Evolutionary conservation across 148 eudicot genomes (phyloP), one percentile per base, ranked within the genome.

Genomic region (Amaranthus palmeri): DNA sequence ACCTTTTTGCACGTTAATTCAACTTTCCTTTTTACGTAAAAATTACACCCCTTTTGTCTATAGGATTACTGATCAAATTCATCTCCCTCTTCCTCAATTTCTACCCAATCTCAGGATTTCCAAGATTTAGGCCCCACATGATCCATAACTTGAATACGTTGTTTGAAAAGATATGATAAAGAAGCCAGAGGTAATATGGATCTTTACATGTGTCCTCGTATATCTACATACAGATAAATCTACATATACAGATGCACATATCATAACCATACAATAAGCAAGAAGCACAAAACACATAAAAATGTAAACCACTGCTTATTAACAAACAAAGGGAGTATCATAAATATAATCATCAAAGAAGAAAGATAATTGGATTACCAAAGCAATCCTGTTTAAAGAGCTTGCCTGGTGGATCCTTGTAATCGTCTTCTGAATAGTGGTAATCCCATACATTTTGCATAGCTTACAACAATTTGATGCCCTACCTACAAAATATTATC

Each of bases 321-420:
- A 59, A 14, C 44, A 45, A 36, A 7, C 55, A n/a, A 60, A 48
- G 42, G 58, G 58, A 59, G 42, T 11, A 58, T 11, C 5, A 5
- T 17, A 15, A 12, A 6, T 67, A 8, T 11, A 54, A 63, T 43
- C 68, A 42, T 68, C 59, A 45, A 25, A 59, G 54, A 69, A 70
- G 59, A 67, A 72, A 68, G 83, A 81, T 65, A 15, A 74, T 70
- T 69, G 45, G 67, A 76, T 80, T 73, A 83, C 79, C 80, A 74
- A 80, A 83, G 50, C 79, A 74, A 72, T 82, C 65, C 72, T 46
- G 67, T 65, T 68, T 69, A 84, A 70, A 84, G 74, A 76, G 78
- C 96, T 84, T 89, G 85, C 99, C 99, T 95, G 84, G 99, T 85
- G 50, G 96, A 85, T 86, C 99, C 99, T 81, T 85, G 92, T 71